Conservation (phyloP, 2,329 filamentous ascomycete genomes). For the Trichoderma breve region DNA sequence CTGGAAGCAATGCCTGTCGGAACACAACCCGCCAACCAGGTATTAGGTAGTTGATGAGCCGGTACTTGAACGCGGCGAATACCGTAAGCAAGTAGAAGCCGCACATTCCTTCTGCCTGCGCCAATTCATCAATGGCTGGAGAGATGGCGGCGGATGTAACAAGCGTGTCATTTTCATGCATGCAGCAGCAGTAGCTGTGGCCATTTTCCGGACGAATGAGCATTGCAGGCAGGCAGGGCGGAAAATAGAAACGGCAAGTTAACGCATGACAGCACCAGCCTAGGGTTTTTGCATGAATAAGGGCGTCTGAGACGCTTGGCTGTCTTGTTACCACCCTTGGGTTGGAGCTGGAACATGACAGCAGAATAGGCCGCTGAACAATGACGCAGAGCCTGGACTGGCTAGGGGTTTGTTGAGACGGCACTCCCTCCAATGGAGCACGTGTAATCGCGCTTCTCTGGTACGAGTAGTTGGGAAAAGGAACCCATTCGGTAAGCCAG, state of each 20-base stretch:
- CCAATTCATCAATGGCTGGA: background rate
- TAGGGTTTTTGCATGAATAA: background rate
- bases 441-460: background rate
- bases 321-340: slow-evolving; percentile 3
- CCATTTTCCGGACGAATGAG: background rate
- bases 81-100: background rate
- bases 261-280: background rate
- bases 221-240: background rate
- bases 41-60: background rate
- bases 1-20: background rate
- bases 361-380: background rate
- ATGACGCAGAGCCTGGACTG: slow-evolving; percentile 2
- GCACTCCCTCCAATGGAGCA: background rate
- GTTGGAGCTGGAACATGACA: background rate
- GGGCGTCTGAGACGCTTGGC: slow-evolving; percentile 1
- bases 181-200: background rate
- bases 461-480: background rate
- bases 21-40: background rate
- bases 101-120: background rate
- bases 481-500: background rate
- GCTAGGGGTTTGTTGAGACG: background rate
- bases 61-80: background rate
- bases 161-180: background rate
- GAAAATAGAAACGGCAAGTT: background rate
- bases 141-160: background rate